Conservation (phyloP, 2,329 filamentous ascomycete genomes). For the Capronia epimyces region DNA sequence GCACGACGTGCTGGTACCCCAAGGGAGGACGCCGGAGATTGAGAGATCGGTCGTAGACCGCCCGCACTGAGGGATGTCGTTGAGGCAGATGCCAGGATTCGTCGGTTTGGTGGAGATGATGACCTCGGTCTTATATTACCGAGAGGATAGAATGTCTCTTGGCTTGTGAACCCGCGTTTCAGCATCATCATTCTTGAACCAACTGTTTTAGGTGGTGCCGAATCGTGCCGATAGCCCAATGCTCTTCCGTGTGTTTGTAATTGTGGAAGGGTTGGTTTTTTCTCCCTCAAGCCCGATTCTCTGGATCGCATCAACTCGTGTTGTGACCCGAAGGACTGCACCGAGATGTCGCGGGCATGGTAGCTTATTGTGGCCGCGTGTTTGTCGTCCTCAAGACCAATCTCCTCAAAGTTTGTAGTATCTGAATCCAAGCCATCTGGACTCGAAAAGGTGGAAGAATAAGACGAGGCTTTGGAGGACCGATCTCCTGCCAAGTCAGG, state of each 20-base stretch:
- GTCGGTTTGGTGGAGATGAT: slow-evolving; percentile 20
- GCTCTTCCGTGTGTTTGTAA: slow-evolving; percentile 15
- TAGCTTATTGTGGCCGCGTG: slow-evolving; percentile 30
- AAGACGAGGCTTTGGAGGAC: slow-evolving; percentile 85
- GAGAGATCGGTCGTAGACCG: slow-evolving; percentile 21
- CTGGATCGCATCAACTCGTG: slow-evolving; percentile 27
- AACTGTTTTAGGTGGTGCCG: slow-evolving; percentile 2
- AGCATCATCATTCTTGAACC: slow-evolving; percentile 8
- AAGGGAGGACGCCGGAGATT: slow-evolving; percentile 19
- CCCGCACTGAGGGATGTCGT: slow-evolving; percentile 14
- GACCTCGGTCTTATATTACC: slow-evolving; percentile 19
- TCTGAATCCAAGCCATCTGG: slow-evolving; percentile 55
- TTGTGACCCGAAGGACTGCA: slow-evolving; percentile 29
- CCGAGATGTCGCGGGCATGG: slow-evolving; percentile 20
- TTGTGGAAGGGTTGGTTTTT: slow-evolving; percentile 14
- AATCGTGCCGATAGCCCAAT: slow-evolving; percentile 8
- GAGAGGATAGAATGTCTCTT: slow-evolving; percentile 13
- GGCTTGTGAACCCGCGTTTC: slow-evolving; percentile 20
- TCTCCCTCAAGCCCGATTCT: slow-evolving; percentile 8
- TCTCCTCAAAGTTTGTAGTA: slow-evolving; percentile 84
- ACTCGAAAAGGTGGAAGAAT: slow-evolving; percentile 72
- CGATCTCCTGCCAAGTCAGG: slow-evolving; percentile 78
- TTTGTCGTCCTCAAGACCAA: slow-evolving; percentile 70
- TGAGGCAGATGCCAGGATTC: slow-evolving; percentile 11
- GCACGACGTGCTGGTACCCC: slow-evolving; percentile 32